A percentile compares a stretch with the other conserved stretches of the same genome.
Conservation (phyloP, 371 early-diverging fungal genomes). For the Rhizopus stolonifer region DNA sequence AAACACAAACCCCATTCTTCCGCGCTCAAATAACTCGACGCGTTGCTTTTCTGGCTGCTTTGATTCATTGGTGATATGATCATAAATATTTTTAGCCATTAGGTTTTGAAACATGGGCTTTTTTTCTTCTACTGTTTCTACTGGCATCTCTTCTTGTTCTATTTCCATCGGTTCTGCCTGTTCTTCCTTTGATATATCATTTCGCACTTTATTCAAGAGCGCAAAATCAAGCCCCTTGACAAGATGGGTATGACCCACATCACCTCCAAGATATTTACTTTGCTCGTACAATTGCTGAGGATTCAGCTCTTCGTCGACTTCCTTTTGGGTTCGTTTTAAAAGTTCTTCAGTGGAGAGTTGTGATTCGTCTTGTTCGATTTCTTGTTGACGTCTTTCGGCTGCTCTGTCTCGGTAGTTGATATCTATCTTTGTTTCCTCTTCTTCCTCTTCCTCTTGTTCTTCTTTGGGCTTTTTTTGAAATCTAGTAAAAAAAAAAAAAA, state of each 20-base stretch:
- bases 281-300: slow-evolving; percentile 67
- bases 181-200: slow-evolving; percentile 24
- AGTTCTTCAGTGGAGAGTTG: slow-evolving; percentile 30
- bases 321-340: slow-evolving; percentile 23
- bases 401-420: slow-evolving; percentile 82
- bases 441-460: slow-evolving; percentile 7
- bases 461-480: slow-evolving; percentile 19
- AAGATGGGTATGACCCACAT: slow-evolving; percentile 82
- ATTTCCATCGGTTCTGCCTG: slow-evolving; percentile 9
- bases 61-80: slow-evolving; percentile 20
- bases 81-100: slow-evolving; percentile 36
- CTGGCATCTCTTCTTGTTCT: slow-evolving; percentile 7
- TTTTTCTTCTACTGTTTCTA: slow-evolving; percentile 6
- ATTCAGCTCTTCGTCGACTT: slow-evolving; percentile 41
- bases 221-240: slow-evolving; percentile 91
- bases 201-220: slow-evolving; percentile 68
- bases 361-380: slow-evolving; percentile 32
- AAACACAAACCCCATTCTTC: slow-evolving; percentile 81
- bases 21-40: slow-evolving; percentile 77
- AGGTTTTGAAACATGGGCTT: slow-evolving; percentile 22
- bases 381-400: slow-evolving; percentile 78
- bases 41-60: slow-evolving; percentile 20
- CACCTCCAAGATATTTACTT: slow-evolving; percentile 89
- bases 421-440: slow-evolving; percentile 4
- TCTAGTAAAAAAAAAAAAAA: not conserved